Percentiles rank a stretch among this genome's conserved stretches.
Evolutionary conservation across 306 rosid species (phyloP).

Genomic region (Citrullus mucosospermus): DNA sequence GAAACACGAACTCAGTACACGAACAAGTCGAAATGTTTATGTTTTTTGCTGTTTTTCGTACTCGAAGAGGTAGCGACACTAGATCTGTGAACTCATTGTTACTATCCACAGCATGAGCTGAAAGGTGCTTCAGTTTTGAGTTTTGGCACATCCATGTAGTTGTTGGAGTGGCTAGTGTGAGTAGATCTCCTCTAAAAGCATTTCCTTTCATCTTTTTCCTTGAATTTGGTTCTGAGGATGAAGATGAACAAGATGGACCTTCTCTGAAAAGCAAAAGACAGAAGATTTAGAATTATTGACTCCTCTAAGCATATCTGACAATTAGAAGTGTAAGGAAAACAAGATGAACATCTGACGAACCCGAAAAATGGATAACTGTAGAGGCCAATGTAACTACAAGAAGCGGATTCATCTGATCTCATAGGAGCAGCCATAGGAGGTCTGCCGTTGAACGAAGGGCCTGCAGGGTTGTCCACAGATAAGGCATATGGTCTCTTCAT

Average conservation of each 20-base stretch:
- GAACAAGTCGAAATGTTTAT: background rate
- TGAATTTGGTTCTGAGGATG: slow-evolving; percentile 2
- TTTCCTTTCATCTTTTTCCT: background rate
- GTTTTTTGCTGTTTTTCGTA: background rate
- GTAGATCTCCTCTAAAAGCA: background rate
- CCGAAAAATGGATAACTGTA: slow-evolving; percentile 24
- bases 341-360: slow-evolving; percentile 17
- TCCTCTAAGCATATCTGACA: background rate
- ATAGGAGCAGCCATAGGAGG: slow-evolving; percentile 23
- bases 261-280: background rate
- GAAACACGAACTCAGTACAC: background rate
- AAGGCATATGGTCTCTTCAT: slow-evolving; percentile 58
- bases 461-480: slow-evolving; percentile 29
- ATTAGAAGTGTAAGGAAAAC: background rate
- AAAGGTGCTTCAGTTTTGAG: background rate
- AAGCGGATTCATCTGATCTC: slow-evolving; percentile 27
- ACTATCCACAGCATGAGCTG: background rate
- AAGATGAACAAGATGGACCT: background rate
- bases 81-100: background rate
- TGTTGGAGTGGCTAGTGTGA: slow-evolving; percentile 4
- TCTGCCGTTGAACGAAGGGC: slow-evolving; percentile 28
- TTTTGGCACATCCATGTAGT: background rate
- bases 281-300: background rate
- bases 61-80: background rate
- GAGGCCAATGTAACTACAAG: slow-evolving; percentile 18